Evolutionary conservation across 2,329 filamentous ascomycete genomes (phyloP).

Genomic region (Hypoxylon sp.): DNA sequence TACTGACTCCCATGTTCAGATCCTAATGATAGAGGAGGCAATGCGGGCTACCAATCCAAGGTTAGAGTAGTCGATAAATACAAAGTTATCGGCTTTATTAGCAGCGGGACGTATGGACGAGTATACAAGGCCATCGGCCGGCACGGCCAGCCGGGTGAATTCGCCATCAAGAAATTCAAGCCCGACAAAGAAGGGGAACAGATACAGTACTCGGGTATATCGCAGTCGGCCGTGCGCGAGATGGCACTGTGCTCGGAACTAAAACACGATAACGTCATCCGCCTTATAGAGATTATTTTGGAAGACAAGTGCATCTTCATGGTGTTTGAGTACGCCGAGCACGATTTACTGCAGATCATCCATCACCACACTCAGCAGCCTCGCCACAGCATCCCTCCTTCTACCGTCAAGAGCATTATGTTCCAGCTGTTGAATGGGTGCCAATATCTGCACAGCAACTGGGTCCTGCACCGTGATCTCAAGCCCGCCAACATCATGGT

Average conservation of each 20-base stretch:
- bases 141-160: constrained; percentile 81
- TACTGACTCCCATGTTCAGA: constrained; percentile 57
- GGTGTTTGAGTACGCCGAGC: constrained; percentile 99
- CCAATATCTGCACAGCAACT: constrained; percentile 94
- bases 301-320: constrained; percentile 99
- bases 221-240: constrained; percentile 95
- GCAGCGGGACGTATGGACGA: constrained; percentile 95
- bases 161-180: constrained; percentile 99
- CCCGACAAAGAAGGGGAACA: constrained; percentile 98
- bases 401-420: constrained; percentile 92
- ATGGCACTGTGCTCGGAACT: constrained; percentile 98
- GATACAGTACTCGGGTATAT: constrained; percentile 95
- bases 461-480: constrained; percentile 96
- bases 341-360: constrained; percentile 97
- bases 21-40: constrained; percentile 62
- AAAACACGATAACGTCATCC: constrained; percentile 88
- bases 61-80: constrained; percentile 93
- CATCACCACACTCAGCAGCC: constrained; percentile 95
- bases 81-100: constrained; percentile 98
- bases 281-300: constrained; percentile 92
- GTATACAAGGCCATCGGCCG: constrained; percentile 94
- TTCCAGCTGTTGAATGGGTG: constrained; percentile 96
- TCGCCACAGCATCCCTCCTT: constrained; percentile 86
- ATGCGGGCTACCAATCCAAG: constrained; percentile 75
- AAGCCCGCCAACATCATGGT: constrained; percentile 99